Evolutionary conservation across 176 grass and related monocot species (phyloP).

Genomic region (Lolium perenne): DNA sequence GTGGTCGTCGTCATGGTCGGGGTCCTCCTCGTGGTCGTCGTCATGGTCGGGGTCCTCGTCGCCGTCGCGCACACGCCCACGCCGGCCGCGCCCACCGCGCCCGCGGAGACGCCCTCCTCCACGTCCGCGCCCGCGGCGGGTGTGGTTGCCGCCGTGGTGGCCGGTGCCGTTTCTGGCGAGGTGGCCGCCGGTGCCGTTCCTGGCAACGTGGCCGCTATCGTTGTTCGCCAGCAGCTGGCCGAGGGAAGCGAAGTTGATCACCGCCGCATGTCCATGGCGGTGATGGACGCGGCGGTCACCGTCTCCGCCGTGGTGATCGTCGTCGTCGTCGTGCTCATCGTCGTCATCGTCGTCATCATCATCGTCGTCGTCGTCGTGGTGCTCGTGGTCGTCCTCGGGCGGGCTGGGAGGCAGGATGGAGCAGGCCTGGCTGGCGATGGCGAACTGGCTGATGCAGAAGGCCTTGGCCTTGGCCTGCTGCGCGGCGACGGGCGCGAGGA

Average conservation of each 20-base stretch:
- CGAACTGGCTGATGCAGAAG: constrained; percentile 83
- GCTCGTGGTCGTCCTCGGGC: constrained; percentile 45
- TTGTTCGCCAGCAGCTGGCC: constrained; percentile 28
- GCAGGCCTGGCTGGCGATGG: constrained; percentile 81
- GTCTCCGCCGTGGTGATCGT: not conserved
- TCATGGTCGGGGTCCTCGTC: constrained; percentile 26
- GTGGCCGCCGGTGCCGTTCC: not conserved
- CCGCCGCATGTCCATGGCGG: constrained; percentile 2
- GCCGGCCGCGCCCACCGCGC: not conserved
- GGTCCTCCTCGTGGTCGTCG: constrained; percentile 32
- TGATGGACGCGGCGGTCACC: not conserved
- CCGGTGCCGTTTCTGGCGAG: constrained; percentile 30
- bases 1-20: constrained; percentile 17
- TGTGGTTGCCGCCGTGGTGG: constrained; percentile 48
- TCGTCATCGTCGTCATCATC: not conserved
- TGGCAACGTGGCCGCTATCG: not conserved
- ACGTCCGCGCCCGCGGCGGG: constrained; percentile 8
- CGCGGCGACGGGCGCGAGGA: constrained; percentile 35
- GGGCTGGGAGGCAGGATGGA: constrained; percentile 58
- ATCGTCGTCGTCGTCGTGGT: not conserved
- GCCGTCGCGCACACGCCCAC: constrained; percentile 17
- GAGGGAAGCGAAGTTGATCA: not conserved
- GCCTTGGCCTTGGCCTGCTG: constrained; percentile 56
- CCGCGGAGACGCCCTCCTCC: constrained; percentile 18
- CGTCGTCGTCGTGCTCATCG: not conserved